Evolutionary conservation across 768 basidiomycete species (phyloP).

Genomic region (Mrakia frigida): DNA sequence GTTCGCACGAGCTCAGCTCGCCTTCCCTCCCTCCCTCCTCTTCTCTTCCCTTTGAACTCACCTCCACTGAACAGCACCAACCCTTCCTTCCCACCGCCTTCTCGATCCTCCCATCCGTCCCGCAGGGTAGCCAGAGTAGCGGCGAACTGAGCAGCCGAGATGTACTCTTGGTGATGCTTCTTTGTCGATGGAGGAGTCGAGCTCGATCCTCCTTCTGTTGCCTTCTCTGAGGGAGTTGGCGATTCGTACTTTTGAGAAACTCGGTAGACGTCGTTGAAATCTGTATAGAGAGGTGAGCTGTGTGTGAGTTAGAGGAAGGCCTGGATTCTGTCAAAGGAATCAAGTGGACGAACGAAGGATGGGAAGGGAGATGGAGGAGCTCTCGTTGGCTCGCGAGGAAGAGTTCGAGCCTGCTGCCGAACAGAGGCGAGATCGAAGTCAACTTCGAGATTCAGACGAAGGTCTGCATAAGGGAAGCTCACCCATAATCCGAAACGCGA

Average conservation of each 20-base stretch:
- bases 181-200: neutral
- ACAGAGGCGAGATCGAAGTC: neutral
- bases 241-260: slow-evolving; percentile 20
- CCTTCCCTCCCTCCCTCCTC: neutral
- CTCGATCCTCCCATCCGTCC: slow-evolving; percentile 52
- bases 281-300: neutral
- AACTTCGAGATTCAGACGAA: neutral
- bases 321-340: neutral
- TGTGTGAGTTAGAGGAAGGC: neutral
- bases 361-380: slow-evolving; percentile 11
- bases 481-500: neutral
- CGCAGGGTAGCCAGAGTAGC: slow-evolving; percentile 62
- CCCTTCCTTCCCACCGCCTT: slow-evolving; percentile 59
- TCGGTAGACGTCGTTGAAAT: slow-evolving; percentile 33
- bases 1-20: neutral
- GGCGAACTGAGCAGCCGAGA: slow-evolving; percentile 83
- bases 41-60: slow-evolving; percentile 6
- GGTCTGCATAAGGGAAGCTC: neutral
- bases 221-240: neutral
- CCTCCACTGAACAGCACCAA: slow-evolving; percentile 83
- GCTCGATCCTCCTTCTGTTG: neutral
- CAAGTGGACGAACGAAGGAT: neutral
- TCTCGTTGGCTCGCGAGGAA: neutral
- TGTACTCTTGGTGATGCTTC: slow-evolving; percentile 50
- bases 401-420: neutral